A percentile compares a stretch with the other conserved stretches of the same genome.
phyloP scores from a whole-genome alignment of 2,329 filamentous ascomycete genomes.

The Penicillium sp. region DNA sequence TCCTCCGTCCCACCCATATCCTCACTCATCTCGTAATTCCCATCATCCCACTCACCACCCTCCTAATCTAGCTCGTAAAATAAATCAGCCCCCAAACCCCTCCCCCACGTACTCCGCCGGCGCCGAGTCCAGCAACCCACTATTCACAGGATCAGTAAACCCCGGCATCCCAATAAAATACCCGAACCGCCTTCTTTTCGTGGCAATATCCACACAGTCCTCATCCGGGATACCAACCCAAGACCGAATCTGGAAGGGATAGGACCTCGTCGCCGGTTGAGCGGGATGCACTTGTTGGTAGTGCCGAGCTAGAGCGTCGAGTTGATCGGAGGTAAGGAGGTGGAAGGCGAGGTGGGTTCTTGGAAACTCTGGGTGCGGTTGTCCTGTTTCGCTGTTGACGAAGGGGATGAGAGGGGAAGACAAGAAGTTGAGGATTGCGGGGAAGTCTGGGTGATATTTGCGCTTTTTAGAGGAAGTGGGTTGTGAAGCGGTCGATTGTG shows the following conservation, averaged over 20 bases:
- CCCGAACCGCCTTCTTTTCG: conserved; percentile 47
- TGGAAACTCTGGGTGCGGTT: conserved; percentile 45
- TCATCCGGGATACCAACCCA: conserved; percentile 36
- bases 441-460: neutral
- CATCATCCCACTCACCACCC: neutral
- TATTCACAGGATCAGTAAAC: neutral
- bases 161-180: conserved; percentile 48
- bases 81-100: neutral
- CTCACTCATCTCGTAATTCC: neutral
- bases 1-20: neutral
- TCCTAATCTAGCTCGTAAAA: neutral
- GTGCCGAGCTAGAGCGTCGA: conserved; percentile 47
- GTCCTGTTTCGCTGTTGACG: conserved; percentile 40
- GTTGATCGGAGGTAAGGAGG: conserved; percentile 45
- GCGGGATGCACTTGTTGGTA: conserved; percentile 49
- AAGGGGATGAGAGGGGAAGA: conserved; percentile 43
- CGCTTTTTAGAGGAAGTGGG: neutral
- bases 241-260: conserved; percentile 38
- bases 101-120: neutral
- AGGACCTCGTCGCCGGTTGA: conserved; percentile 34
- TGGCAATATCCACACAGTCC: conserved; percentile 35
- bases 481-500: neutral
- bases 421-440: conserved; percentile 23
- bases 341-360: conserved; percentile 44
- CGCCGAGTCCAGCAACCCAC: neutral